Percentiles rank a stretch among this genome's conserved stretches.
Conservation (phyloP, 805 yeast species). For the Nakazawaea pomicola region DNA sequence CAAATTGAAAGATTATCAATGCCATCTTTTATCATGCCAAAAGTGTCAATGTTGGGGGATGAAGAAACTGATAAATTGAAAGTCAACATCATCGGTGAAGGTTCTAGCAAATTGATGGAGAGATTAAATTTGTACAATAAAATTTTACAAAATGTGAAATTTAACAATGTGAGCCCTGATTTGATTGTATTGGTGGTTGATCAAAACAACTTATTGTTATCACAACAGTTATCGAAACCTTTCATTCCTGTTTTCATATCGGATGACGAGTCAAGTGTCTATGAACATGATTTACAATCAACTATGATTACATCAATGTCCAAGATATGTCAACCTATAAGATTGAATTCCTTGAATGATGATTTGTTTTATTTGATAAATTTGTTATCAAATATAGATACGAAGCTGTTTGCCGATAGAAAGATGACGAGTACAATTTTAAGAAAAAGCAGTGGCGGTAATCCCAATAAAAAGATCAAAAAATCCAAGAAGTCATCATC, state of each 20-base stretch:
- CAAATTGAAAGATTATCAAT: slow-evolving; percentile 19
- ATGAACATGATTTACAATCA: slow-evolving; percentile 9
- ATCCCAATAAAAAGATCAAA: background rate
- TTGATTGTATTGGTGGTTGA: slow-evolving; percentile 24
- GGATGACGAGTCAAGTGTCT: slow-evolving; percentile 2
- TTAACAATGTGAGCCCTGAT: slow-evolving; percentile 21
- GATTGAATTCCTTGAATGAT: slow-evolving; percentile 22
- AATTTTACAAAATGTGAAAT: slow-evolving; percentile 23
- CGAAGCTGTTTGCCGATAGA: slow-evolving; percentile 1
- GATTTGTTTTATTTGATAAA: slow-evolving; percentile 28
- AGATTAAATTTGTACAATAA: slow-evolving; percentile 24
- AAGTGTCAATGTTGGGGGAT: slow-evolving; percentile 23
- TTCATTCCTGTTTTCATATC: slow-evolving; percentile 24
- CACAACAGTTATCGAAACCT: slow-evolving; percentile 24
- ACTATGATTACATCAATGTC: slow-evolving; percentile 16
- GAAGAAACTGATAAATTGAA: slow-evolving; percentile 12
- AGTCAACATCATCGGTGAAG: slow-evolving; percentile 24
- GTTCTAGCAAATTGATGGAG: slow-evolving; percentile 16
- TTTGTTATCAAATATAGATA: slow-evolving; percentile 23
- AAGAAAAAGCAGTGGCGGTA: background rate
- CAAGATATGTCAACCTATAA: slow-evolving; percentile 29
- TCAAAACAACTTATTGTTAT: slow-evolving; percentile 23
- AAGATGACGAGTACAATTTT: background rate
- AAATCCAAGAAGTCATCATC: background rate
- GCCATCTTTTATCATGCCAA: slow-evolving; percentile 34